Base-by-base conservation (phyloP, 345 rosid genomes). In the Pugionium dolabratum region DNA sequence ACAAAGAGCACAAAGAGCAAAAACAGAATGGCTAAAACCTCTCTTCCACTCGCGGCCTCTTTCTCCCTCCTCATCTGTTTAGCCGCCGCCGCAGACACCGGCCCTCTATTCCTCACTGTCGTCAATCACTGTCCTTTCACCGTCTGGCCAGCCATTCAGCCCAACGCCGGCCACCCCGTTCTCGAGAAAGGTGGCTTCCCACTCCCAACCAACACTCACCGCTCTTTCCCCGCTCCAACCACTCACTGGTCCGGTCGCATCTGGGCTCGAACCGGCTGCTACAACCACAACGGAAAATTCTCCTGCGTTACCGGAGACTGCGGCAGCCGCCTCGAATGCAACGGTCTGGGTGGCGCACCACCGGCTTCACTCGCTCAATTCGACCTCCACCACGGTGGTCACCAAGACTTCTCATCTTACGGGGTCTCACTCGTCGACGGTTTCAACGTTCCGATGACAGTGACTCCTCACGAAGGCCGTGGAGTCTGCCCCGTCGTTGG, bases 81-180 rank as follows among this genome's bases (percentile, higher is more conserved):
- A 39, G 32, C 62, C 48, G 26, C 74, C 39, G 77, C 85, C 31
- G 47, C 70, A 4, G 68, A 63, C 11, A 53, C 78, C 1, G 77
- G 73, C 9, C 62, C 64, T 48, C 81, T 86, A 57, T 74, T 64
- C 43, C 70, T 93, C 33, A 93, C 98, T 71, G 6, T 93, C 4
- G 97, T 93, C 74, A 93, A 93, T 81, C 84, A 93, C 91, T 93
- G 98, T 53, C 91, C 87, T 35, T 88, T 57, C 82, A 73, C 96
- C 8, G 72, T 93, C 65, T 93, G 93, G 86, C 95, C 98, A 5
- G 98, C 88, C 32, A 85, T 90, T 70, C 98, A 80, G 32, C 97
- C 97, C 79, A 88, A 84, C 85, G 79, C 82, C n/a, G 97, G 97
- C 35, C 76, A 75, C 68, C 89, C 94, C 4, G 85, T 88, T 75